A percentile compares a stretch with the other conserved stretches of the same genome.
phyloP scores from a whole-genome alignment of 495 filamentous ascomycete species.

The Tuber borchii region DNA sequence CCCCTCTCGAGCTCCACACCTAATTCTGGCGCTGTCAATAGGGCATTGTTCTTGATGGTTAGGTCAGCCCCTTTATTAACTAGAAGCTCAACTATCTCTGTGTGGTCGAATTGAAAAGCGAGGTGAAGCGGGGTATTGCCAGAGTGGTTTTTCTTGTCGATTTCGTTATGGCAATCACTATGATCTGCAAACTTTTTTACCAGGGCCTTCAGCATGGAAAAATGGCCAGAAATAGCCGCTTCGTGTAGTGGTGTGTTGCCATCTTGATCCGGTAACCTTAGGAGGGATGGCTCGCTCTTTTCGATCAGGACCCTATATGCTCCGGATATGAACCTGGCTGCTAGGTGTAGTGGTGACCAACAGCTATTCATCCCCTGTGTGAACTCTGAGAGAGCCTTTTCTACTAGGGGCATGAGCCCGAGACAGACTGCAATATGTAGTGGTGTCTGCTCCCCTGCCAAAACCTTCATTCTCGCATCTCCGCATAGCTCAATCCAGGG shows the following conservation, averaged over 20 bases:
- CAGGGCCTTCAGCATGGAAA: background rate
- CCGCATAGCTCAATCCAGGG: background rate
- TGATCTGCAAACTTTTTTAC: background rate
- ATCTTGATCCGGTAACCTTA: background rate
- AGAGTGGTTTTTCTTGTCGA: background rate
- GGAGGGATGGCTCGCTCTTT: background rate
- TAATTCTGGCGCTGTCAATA: constrained; percentile 49
- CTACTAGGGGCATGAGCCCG: background rate
- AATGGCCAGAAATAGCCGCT: background rate
- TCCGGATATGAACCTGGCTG: background rate
- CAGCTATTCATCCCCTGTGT: background rate
- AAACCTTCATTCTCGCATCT: background rate
- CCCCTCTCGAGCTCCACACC: constrained; percentile 66
- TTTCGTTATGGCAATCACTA: background rate
- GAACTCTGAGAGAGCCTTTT: background rate
- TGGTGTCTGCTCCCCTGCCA: background rate
- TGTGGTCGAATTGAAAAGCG: background rate
- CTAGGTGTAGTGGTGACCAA: background rate
- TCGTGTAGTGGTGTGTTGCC: background rate
- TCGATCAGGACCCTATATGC: background rate
- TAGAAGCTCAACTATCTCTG: background rate
- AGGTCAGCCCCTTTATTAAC: background rate
- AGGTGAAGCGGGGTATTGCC: background rate
- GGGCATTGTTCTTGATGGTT: constrained; percentile 15
- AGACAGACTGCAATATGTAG: background rate